A percentile compares a stretch with the other conserved stretches of the same genome.
Conservation (phyloP, 306 rosid genomes). For the Vigna hirtella region DNA sequence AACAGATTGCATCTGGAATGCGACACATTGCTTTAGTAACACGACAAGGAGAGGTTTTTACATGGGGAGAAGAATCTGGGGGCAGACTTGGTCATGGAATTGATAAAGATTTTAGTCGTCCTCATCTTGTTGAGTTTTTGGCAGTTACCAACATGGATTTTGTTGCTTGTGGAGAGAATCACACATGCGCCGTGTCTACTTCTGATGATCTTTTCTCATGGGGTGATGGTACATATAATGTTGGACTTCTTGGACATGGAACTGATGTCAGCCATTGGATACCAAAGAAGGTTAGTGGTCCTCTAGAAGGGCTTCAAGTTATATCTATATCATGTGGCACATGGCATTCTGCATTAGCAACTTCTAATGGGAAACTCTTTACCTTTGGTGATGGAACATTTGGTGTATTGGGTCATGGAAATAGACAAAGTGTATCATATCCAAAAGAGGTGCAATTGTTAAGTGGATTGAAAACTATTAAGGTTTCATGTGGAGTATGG, state of each 20-base stretch:
- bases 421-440: constrained; percentile 65
- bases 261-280: constrained; percentile 91
- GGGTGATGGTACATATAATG: constrained; percentile 88
- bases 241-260: constrained; percentile 95
- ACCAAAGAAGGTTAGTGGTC: constrained; percentile 80
- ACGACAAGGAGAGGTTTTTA: constrained; percentile 97
- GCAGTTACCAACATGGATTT: constrained; percentile 68
- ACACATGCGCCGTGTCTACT: constrained; percentile 81
- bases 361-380: constrained; percentile 82
- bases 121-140: constrained; percentile 81
- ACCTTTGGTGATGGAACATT: constrained; percentile 99
- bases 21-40: constrained; percentile 90
- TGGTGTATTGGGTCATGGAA: constrained; percentile 97
- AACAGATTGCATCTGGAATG: constrained; percentile 84
- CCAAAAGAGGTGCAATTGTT: constrained; percentile 88
- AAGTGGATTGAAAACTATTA: constrained; percentile 80
- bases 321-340: constrained; percentile 91
- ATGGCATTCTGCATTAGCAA: constrained; percentile 97
- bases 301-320: constrained; percentile 94
- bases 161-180: constrained; percentile 95
- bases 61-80: constrained; percentile 98
- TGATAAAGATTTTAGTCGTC: constrained; percentile 73
- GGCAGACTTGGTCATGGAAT: constrained; percentile 95
- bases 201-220: constrained; percentile 86
- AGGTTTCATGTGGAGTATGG: constrained; percentile 97